These are phyloP conservation scores for Friedmanniomyces endolithicus DNA, from an alignment of 495 filamentous ascomycete species.

Conservation along the genomic window DNA sequence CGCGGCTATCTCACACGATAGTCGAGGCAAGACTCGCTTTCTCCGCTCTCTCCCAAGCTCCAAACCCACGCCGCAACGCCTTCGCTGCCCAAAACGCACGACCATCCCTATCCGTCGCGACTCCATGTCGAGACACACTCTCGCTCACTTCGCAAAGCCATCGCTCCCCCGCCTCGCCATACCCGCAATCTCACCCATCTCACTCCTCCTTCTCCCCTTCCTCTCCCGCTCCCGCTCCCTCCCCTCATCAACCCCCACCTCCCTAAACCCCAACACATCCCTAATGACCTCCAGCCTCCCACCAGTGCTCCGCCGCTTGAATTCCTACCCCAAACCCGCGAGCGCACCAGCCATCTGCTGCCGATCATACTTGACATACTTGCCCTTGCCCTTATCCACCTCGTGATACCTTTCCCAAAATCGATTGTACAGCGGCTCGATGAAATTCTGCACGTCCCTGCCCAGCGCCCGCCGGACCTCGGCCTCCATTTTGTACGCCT, in stretches of 20 bases:
- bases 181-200: background rate
- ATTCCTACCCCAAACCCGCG: conserved; percentile 23
- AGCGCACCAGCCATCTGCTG: conserved; percentile 27
- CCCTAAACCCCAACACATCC: background rate
- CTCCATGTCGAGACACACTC: no score
- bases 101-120: no score
- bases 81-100: no score
- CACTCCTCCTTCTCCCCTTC: no score
- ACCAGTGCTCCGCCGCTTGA: conserved; percentile 2
- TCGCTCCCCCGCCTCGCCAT: background rate
- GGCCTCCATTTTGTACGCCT: conserved; percentile 64
- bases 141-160: background rate
- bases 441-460: conserved; percentile 72
- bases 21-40: no score
- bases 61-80: no score
- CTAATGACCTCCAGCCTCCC: background rate
- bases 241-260: background rate
- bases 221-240: no score
- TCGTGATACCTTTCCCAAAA: conserved; percentile 98
- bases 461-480: conserved; percentile 70
- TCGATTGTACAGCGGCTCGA: conserved; percentile 85
- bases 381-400: conserved; percentile 89
- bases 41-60: no score
- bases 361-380: conserved; percentile 97
- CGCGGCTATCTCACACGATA: no score